Percentiles rank a stretch among this genome's conserved stretches.
phyloP scores from a whole-genome alignment of 2,329 filamentous ascomycete species.

The Cladosporium sp. region DNA sequence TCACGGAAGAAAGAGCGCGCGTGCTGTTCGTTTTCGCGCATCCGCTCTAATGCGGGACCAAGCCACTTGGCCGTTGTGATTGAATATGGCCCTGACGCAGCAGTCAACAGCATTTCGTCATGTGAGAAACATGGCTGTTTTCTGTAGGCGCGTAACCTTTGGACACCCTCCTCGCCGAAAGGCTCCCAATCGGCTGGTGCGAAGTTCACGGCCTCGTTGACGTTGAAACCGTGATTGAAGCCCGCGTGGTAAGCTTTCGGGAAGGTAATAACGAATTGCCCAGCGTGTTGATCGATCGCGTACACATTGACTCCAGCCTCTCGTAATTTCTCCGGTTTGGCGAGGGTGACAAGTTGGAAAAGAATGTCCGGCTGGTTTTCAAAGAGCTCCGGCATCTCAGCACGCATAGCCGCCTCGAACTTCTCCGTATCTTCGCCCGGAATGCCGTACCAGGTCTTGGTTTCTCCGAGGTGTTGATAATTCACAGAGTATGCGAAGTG shows the following conservation, averaged over 20 bases:
- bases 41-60: slow-evolving; percentile 75
- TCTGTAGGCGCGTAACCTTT: slow-evolving; percentile 79
- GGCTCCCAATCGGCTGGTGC: slow-evolving; percentile 94
- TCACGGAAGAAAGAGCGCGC: slow-evolving; percentile 66
- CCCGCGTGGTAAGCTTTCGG: slow-evolving; percentile 96
- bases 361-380: slow-evolving; percentile 94
- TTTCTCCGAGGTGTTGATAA: slow-evolving; percentile 96
- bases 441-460: slow-evolving; percentile 99
- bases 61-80: slow-evolving; percentile 96
- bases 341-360: slow-evolving; percentile 93
- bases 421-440: slow-evolving; percentile 89
- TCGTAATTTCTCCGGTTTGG: slow-evolving; percentile 86
- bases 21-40: slow-evolving; percentile 67
- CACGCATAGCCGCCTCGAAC: slow-evolving; percentile 91
- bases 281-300: slow-evolving; percentile 91
- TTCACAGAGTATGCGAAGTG: slow-evolving; percentile 98
- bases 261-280: slow-evolving; percentile 94
- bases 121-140: slow-evolving; percentile 96
- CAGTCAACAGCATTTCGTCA: slow-evolving; percentile 88
- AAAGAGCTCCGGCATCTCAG: slow-evolving; percentile 92
- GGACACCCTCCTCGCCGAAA: slow-evolving; percentile 79
- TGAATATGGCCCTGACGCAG: slow-evolving; percentile 69
- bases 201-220: slow-evolving; percentile 98
- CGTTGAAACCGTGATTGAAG: slow-evolving; percentile 97
- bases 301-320: slow-evolving; percentile 92